Evolutionary conservation across 2,329 filamentous ascomycete genomes (phyloP), one percentile per base, ranked within the genome.

Genomic region (Ascochyta fabae): DNA sequence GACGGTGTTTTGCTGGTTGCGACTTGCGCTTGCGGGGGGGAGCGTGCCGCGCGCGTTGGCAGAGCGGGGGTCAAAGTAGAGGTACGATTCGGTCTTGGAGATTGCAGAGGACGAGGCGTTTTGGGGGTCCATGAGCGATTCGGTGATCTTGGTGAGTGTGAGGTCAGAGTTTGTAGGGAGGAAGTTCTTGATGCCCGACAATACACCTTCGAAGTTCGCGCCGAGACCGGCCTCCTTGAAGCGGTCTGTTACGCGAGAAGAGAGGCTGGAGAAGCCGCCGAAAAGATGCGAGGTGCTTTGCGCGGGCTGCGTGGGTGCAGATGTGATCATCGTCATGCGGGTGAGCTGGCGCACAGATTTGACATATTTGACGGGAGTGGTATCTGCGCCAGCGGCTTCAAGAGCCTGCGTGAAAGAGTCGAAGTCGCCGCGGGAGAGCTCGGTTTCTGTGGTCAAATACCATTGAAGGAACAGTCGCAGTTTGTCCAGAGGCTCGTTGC

Each of bases 101-200:
- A 99, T 95, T 24, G 95, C 95, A 24, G 90, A 94, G 6, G 91
- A 94, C 4, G 91, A 92, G 3, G 95, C 94, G 10, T 92, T 87
- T 41, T 91, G 85, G 0, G 95, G 95, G 70, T 99, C 95, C 94
- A 99, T 99, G 69, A 99, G 88, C 1, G 92, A 96, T 76, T 99
- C 95, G 36, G 95, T 94, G 71, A 99, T 97, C 78, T 98, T 98
- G 53, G 96, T 99, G 48, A 99, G 86, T 0, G 95, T 98, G 9
- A 98, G 84, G 72, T 99, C 96, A 67, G 93, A 92, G 78, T 99
- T 96, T 13, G 87, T 91, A 0, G 96, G 95, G n/a, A 99, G 80
- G 78, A 99, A 96, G 77, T 96, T 98, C 79, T 98, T 99, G 71
- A 99, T 94, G 39, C 94, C 94, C 6, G 92, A 94, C 59, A 98